Percentiles rank a stretch among this genome's conserved stretches.
phyloP scores from a whole-genome alignment of 192 early-diverging fungal genomes.

The Coemansia sp. region DNA sequence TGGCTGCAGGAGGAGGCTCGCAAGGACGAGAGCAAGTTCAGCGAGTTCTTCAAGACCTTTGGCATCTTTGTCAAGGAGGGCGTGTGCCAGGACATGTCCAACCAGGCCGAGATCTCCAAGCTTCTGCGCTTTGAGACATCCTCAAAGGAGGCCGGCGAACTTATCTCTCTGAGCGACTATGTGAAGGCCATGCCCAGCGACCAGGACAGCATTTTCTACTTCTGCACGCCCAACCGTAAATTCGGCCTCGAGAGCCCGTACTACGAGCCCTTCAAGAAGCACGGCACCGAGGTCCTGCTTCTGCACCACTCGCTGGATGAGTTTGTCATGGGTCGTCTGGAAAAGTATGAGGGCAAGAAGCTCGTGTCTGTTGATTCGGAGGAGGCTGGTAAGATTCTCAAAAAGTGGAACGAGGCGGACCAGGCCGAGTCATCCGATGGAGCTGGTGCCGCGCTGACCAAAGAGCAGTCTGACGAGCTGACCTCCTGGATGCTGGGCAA shows the following conservation, averaged over 20 bases:
- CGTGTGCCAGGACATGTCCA: constrained; percentile 73
- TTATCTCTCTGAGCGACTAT: constrained; percentile 70
- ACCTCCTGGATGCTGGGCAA: constrained; percentile 58
- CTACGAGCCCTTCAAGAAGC: constrained; percentile 81
- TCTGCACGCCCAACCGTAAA: constrained; percentile 68
- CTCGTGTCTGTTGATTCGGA: constrained; percentile 57
- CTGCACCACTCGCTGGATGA: constrained; percentile 74
- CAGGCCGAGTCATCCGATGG: constrained; percentile 44
- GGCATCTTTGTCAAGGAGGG: constrained; percentile 82
- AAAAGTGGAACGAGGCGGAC: constrained; percentile 61
- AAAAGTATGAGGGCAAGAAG: constrained; percentile 69
- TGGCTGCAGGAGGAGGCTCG: constrained; percentile 70
- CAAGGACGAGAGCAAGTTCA: constrained; percentile 62
- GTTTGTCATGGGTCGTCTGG: constrained; percentile 69
- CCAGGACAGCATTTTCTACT: constrained; percentile 87
- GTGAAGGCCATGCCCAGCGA: constrained; percentile 82
- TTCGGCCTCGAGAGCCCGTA: constrained; percentile 82
- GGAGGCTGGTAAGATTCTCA: constrained; percentile 66
- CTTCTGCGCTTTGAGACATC: constrained; percentile 82
- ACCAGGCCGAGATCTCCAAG: constrained; percentile 71
- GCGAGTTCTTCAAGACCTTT: constrained; percentile 70
- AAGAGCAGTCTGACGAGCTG: constrained; percentile 57
- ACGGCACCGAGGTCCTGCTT: constrained; percentile 87
- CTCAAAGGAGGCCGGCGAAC: constrained; percentile 39
- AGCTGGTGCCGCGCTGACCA: constrained; percentile 44